phyloP scores from a whole-genome alignment of 2,329 filamentous ascomycete genomes.

The Colletotrichum sidae region DNA sequence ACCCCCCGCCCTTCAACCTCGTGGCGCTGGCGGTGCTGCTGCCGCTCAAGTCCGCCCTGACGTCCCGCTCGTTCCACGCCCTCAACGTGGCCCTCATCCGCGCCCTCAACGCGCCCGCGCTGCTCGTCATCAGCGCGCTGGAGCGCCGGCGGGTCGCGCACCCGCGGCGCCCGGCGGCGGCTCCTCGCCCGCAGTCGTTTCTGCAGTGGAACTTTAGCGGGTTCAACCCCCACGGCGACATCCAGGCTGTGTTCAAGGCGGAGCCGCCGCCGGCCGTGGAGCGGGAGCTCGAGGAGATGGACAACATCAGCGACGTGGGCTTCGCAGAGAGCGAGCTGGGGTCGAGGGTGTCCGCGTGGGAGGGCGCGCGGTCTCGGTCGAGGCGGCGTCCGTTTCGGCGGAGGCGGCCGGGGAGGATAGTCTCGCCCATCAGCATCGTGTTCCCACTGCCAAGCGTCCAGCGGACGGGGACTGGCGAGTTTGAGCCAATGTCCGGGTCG shows the following conservation, averaged over 20 bases:
- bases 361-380: constrained; percentile 8
- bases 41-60: constrained; percentile 72
- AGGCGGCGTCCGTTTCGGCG: constrained; percentile 19
- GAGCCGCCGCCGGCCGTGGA: constrained; percentile 61
- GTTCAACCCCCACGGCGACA: constrained; percentile 67
- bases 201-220: constrained; percentile 42
- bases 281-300: constrained; percentile 44
- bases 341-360: constrained; percentile 5
- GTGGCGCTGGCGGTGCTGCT: constrained; percentile 74
- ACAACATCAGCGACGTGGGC: constrained; percentile 35
- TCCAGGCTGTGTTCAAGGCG: constrained; percentile 70
- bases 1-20: constrained; percentile 78
- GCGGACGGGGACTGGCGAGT: constrained; percentile 18
- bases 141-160: constrained; percentile 62
- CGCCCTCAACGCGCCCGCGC: constrained; percentile 70
- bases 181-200: constrained; percentile 26
- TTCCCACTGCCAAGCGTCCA: constrained; percentile 34
- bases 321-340: constrained; percentile 31
- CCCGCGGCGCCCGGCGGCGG: constrained; percentile 56
- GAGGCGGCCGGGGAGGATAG: constrained; percentile 22
- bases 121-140: constrained; percentile 70
- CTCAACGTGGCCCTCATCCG: constrained; percentile 76
- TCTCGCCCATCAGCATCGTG: constrained; percentile 33
- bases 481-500: constrained; percentile 26
- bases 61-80: constrained; percentile 76